Evolutionary conservation across 306 rosid species (phyloP), one percentile per base, ranked within the genome.

Genomic region (Leucaena leucocephala): DNA sequence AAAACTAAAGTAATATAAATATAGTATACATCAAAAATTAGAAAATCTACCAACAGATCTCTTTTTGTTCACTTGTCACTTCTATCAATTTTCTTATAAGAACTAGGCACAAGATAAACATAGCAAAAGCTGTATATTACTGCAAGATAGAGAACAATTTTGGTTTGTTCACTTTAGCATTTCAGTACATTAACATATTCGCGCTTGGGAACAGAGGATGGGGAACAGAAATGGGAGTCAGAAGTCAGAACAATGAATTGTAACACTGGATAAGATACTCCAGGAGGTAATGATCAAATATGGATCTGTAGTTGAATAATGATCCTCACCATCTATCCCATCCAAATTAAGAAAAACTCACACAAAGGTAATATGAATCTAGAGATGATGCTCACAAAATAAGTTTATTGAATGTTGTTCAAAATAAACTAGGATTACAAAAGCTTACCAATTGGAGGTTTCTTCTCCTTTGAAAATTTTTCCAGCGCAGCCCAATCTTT

Each of bases 401-500:
- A 58, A 33, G 55, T 46, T 46, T 72, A 52, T 76, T 43, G 45
- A 64, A 74, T 44, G 27, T 16, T 17, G 34, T 3, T 64, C 50
- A 62, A 69, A 78, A 27, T 35, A 34, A 68, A 58, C 15, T 19
- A 77, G 75, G 19, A 75, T 40, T 48, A 3, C 44, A 59, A 62
- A 90, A 77, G 19, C 86, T 80, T 84, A 93, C 98, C 98, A 54
- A 90, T 86, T 34, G 98, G 96, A 7, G 98, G 98, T 85, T 88
- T 90, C 87, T 90, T 95, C 85, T 95, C 98, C 87, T 89, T 95
- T 0, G 98, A 95, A 78, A 92, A 91, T 72, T 91, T 95, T 79
- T 95, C 98, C 75, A 95, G 81, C 50, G 93, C 94, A 73, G 71
- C 91, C 98, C 98, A 95, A 81, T 93, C 98, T 88, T 97, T 86